These are phyloP conservation scores for Phanerochaete sordida DNA, from an alignment of 768 basidiomycete genomes.

Conservation along the genomic window DNA sequence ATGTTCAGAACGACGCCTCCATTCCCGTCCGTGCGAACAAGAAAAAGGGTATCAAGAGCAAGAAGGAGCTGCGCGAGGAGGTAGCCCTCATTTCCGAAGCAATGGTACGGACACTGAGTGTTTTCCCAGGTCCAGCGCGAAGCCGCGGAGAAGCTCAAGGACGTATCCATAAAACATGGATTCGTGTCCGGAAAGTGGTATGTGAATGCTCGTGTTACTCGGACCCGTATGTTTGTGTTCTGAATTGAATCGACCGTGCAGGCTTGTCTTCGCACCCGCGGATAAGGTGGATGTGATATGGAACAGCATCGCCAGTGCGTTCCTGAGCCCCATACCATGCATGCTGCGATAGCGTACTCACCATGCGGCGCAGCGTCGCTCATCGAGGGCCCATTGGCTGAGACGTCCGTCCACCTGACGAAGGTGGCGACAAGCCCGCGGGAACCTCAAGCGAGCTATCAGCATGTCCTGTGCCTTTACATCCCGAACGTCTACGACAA, in stretches of 20 bases:
- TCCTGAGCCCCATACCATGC: constrained; percentile 20
- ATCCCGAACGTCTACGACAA: constrained; percentile 71
- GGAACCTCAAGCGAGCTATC: constrained; percentile 43
- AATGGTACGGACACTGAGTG: background rate
- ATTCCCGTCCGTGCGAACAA: constrained; percentile 69
- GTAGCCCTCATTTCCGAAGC: constrained; percentile 27
- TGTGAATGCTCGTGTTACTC: background rate
- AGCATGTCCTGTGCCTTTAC: constrained; percentile 71
- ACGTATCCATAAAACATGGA: constrained; percentile 52
- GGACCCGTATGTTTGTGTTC: background rate
- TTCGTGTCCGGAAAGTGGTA: constrained; percentile 70
- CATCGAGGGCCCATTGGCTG: constrained; percentile 56
- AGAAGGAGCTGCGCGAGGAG: constrained; percentile 72
- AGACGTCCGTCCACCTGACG: constrained; percentile 49
- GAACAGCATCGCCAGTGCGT: constrained; percentile 54
- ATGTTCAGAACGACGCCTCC: constrained; percentile 51
- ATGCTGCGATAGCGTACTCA: background rate
- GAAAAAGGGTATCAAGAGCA: constrained; percentile 68
- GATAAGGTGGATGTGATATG: constrained; percentile 65
- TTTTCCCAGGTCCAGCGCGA: constrained; percentile 52
- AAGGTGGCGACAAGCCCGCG: constrained; percentile 67
- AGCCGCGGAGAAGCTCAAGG: constrained; percentile 53
- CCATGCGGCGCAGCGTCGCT: constrained; percentile 47
- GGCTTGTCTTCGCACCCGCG: constrained; percentile 62
- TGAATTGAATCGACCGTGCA: constrained; percentile 22